These are phyloP conservation scores for Neurospora sp. DNA, from an alignment of 495 filamentous ascomycete genomes.

Conservation along the genomic window DNA sequence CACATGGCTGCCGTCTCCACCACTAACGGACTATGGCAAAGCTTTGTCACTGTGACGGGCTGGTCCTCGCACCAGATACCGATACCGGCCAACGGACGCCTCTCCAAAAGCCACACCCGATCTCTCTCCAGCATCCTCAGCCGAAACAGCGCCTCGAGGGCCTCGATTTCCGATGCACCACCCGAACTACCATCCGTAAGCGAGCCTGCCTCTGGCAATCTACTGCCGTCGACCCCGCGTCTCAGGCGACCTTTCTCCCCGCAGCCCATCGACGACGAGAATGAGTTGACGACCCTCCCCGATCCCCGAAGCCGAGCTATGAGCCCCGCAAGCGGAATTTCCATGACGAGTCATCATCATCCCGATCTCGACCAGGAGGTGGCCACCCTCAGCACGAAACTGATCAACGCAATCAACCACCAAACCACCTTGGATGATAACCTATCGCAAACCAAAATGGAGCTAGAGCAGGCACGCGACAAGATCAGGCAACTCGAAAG, in stretches of 20 bases:
- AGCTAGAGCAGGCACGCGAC: constrained; percentile 64
- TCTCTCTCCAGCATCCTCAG: constrained; percentile 37
- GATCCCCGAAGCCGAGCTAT: constrained; percentile 35
- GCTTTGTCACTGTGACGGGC: constrained; percentile 39
- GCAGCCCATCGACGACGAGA: constrained; percentile 28
- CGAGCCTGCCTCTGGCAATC: neutral
- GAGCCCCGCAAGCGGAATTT: constrained; percentile 21
- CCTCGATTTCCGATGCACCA: constrained; percentile 6
- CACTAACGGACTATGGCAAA: constrained; percentile 27
- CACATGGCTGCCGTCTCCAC: constrained; percentile 13
- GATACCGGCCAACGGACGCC: constrained; percentile 18
- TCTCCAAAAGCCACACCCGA: constrained; percentile 36
- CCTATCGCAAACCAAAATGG: constrained; percentile 68
- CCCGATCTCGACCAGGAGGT: constrained; percentile 83
- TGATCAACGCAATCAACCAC: constrained; percentile 94
- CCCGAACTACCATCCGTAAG: neutral
- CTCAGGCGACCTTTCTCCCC: constrained; percentile 19
- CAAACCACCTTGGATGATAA: constrained; percentile 89
- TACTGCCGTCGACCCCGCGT: constrained; percentile 18
- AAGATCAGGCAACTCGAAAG: constrained; percentile 59
- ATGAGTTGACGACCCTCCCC: constrained; percentile 38
- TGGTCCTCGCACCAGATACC: constrained; percentile 37
- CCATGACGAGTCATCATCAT: constrained; percentile 32
- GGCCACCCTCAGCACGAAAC: constrained; percentile 81
- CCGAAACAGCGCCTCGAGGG: neutral